A percentile compares a stretch with the other conserved stretches of the same genome.
phyloP scores from a whole-genome alignment of 2,329 filamentous ascomycete species.

The Hymenoscyphus albidus region DNA sequence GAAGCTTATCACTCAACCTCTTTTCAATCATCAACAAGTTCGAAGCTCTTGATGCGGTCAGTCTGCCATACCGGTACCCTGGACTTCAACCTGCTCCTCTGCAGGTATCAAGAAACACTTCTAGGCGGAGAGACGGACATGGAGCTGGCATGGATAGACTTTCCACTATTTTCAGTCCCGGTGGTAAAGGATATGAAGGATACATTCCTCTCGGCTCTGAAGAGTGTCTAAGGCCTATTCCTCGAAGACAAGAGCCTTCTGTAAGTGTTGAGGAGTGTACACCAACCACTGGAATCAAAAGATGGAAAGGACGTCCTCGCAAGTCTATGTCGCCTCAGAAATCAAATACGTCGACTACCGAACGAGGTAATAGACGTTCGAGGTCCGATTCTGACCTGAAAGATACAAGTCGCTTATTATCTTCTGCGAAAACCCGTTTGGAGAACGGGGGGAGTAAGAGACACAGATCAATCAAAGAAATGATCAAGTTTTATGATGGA shows the following conservation, averaged over 20 bases:
- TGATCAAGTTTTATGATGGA: constrained; percentile 29
- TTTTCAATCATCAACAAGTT: constrained; percentile 30
- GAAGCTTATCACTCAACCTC: constrained; percentile 19
- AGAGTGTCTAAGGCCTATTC: background rate
- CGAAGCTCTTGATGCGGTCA: constrained; percentile 29
- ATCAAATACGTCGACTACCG: background rate
- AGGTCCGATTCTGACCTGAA: constrained; percentile 6
- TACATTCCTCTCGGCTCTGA: background rate
- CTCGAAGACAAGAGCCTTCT: background rate
- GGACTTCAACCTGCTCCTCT: constrained; percentile 24
- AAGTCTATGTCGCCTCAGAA: constrained; percentile 2
- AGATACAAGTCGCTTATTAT: constrained; percentile 6
- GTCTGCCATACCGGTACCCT: constrained; percentile 18
- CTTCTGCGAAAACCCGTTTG: background rate
- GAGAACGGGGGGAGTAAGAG: constrained; percentile 9
- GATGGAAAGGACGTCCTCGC: background rate
- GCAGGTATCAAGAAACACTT: constrained; percentile 12
- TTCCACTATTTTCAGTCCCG: constrained; percentile 23
- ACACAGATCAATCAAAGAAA: constrained; percentile 23
- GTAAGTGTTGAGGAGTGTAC: background rate
- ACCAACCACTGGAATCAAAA: background rate
- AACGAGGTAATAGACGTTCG: background rate
- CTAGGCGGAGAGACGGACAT: constrained; percentile 7
- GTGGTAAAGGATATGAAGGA: constrained; percentile 1
- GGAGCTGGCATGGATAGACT: constrained; percentile 14